A percentile compares a stretch with the other conserved stretches of the same genome.
These are phyloP conservation scores for Cryptococcus amylolentus DNA, from an alignment of 1,284 basidiomycete species.

Conservation along the genomic window DNA sequence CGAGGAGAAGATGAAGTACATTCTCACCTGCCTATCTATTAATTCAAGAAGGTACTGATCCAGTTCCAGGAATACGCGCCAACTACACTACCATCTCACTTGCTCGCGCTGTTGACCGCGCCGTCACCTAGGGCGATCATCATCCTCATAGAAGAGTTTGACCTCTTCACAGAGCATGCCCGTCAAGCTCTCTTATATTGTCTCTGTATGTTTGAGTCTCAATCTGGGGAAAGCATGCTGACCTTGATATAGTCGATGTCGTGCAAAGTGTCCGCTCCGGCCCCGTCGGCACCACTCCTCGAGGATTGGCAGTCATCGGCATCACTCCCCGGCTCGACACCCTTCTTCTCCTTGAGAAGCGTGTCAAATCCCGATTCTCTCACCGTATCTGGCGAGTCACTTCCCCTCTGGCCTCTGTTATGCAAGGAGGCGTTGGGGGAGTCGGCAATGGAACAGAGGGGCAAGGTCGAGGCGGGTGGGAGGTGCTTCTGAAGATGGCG, in stretches of 20 bases:
- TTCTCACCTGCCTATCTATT: neutral
- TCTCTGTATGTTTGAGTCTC: slow-evolving; percentile 61
- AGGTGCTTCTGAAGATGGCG: neutral
- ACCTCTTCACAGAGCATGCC: slow-evolving; percentile 82
- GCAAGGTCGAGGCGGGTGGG: neutral
- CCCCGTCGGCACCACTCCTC: slow-evolving; percentile 39
- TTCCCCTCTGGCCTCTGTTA: slow-evolving; percentile 52
- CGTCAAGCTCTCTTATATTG: slow-evolving; percentile 85
- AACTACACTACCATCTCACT: slow-evolving; percentile 60
- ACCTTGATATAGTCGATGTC: slow-evolving; percentile 44
- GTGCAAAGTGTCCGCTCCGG: slow-evolving; percentile 53
- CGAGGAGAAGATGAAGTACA: slow-evolving; percentile 23
- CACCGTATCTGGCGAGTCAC: slow-evolving; percentile 77
- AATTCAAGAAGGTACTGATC: neutral
- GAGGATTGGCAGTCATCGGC: slow-evolving; percentile 76
- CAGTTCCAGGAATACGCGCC: slow-evolving; percentile 53
- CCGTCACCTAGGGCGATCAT: slow-evolving; percentile 76
- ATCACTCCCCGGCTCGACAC: slow-evolving; percentile 75
- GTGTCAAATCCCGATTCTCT: slow-evolving; percentile 92
- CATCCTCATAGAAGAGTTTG: slow-evolving; percentile 82
- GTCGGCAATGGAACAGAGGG: neutral
- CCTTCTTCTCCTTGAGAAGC: slow-evolving; percentile 84
- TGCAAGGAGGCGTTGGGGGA: neutral
- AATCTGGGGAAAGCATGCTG: neutral
- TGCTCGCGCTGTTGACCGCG: slow-evolving; percentile 72